Conservation (phyloP, 805 yeast species). For the Kregervanrija fluxuum region DNA sequence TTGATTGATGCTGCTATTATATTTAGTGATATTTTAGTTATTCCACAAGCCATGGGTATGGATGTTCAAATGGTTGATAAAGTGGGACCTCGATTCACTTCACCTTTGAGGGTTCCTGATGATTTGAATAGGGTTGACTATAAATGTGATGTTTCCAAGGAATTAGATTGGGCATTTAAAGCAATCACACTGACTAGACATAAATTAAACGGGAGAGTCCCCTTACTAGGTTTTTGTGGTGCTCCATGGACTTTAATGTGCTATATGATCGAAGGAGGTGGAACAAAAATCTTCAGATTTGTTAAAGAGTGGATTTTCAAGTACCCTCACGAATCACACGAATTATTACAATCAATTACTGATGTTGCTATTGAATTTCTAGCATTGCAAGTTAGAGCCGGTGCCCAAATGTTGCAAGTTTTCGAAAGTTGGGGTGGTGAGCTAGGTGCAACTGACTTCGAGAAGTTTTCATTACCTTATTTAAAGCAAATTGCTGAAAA, state of each 20-base stretch:
- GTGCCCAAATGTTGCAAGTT: constrained; percentile 96
- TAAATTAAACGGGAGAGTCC: constrained; percentile 84
- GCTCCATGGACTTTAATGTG: constrained; percentile 97
- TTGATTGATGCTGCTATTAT: constrained; percentile 94
- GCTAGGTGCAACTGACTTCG: constrained; percentile 82
- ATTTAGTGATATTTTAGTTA: constrained; percentile 89
- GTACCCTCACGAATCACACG: constrained; percentile 64
- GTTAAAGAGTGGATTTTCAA: constrained; percentile 90
- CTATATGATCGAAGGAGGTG: constrained; percentile 97
- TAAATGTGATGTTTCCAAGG: constrained; percentile 61
- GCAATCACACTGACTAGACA: constrained; percentile 88
- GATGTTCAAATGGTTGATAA: constrained; percentile 90
- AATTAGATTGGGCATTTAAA: constrained; percentile 89
- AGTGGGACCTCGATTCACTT: constrained; percentile 87
- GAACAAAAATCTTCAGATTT: constrained; percentile 82
- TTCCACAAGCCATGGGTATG: constrained; percentile 98
- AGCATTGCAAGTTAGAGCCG: constrained; percentile 92
- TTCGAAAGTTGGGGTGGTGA: constrained; percentile 99
- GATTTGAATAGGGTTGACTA: constrained; percentile 56
- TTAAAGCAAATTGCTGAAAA: constrained; percentile 64
- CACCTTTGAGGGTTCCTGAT: constrained; percentile 70
- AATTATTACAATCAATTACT: constrained; percentile 67
- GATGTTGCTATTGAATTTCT: constrained; percentile 88
- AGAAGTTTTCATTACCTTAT: constrained; percentile 84
- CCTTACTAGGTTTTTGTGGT: constrained; percentile 91